Conservation (phyloP, 1,284 basidiomycete genomes). For the Leccinum insigne region DNA sequence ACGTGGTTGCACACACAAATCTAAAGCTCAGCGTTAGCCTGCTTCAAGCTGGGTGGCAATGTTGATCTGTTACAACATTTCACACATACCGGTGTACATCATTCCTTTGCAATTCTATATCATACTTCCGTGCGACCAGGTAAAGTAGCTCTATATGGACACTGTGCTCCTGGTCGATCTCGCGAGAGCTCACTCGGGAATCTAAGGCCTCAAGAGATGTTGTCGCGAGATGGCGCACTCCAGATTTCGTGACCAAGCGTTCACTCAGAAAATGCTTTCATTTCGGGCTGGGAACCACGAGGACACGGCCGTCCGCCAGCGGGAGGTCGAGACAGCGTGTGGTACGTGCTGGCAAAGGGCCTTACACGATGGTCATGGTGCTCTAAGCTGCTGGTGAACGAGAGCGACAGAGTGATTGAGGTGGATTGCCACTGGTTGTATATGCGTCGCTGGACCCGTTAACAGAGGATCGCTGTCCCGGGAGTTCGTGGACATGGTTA, state of each 20-base stretch:
- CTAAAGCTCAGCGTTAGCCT: not conserved
- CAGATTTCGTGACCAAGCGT: constrained; percentile 35
- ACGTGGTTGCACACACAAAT: constrained; percentile 32
- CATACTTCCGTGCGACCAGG: no score
- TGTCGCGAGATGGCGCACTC: constrained; percentile 31
- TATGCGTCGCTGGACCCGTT: not conserved
- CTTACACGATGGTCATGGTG: constrained; percentile 65
- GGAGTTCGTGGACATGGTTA: constrained; percentile 50
- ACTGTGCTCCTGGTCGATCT: constrained; percentile 49
- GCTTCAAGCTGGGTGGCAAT: not conserved
- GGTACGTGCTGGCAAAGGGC: constrained; percentile 53
- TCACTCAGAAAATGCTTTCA: no score
- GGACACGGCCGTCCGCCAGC: constrained; percentile 39
- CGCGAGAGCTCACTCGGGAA: constrained; percentile 34
- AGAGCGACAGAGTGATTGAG: constrained; percentile 59
- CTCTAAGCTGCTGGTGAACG: constrained; percentile 51
- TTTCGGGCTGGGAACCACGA: constrained; percentile 23
- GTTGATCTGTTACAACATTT: constrained; percentile 3
- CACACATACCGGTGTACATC: constrained; percentile 21
- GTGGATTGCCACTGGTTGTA: constrained; percentile 31
- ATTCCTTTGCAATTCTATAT: no score
- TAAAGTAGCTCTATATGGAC: no score
- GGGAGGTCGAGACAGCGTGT: constrained; percentile 47
- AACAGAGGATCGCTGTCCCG: constrained; percentile 26
- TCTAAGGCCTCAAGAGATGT: constrained; percentile 29